These are phyloP conservation scores for Stachybotrys chlorohalonatus DNA, from an alignment of 2,329 filamentous ascomycete genomes.

Conservation along the genomic window DNA sequence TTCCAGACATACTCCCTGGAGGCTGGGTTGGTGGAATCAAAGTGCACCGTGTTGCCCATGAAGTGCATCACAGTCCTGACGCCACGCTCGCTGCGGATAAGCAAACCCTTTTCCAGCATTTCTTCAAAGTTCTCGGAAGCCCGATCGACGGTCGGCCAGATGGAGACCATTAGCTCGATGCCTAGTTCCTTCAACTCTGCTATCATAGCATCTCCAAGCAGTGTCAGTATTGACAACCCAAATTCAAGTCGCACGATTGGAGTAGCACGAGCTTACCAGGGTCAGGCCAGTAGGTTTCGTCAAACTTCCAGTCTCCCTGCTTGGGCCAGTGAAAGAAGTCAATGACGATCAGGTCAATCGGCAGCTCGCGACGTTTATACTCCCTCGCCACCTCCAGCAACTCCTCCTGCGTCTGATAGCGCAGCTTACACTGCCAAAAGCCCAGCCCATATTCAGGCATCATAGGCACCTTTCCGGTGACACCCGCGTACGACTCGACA, in stretches of 20 bases:
- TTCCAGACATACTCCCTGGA: conserved; percentile 51
- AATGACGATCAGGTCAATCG: conserved; percentile 56
- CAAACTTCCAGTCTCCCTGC: conserved; percentile 62
- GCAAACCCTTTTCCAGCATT: conserved; percentile 50
- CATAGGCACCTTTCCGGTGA: conserved; percentile 51
- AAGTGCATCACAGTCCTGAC: conserved; percentile 49
- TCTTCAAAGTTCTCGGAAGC: conserved; percentile 49
- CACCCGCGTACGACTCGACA: conserved; percentile 43
- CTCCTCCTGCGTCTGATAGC: conserved; percentile 59
- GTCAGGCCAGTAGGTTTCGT: conserved; percentile 55
- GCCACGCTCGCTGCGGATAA: conserved; percentile 53
- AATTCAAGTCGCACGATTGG: neutral
- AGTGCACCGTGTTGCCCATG: conserved; percentile 49
- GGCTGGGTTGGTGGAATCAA: conserved; percentile 54
- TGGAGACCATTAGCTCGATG: conserved; percentile 59
- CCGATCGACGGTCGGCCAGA: conserved; percentile 59
- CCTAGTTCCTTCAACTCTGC: conserved; percentile 47
- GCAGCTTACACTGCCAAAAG: conserved; percentile 60
- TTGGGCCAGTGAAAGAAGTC: conserved; percentile 61
- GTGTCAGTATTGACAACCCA: neutral
- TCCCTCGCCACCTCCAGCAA: conserved; percentile 50
- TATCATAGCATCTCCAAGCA: conserved; percentile 46
- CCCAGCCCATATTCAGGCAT: conserved; percentile 62
- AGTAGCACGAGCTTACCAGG: conserved; percentile 29
- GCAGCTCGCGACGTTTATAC: conserved; percentile 44